A percentile compares a stretch with the other conserved stretches of the same genome.
phyloP scores from a whole-genome alignment of 129 eudicot genomes.

The Pseudognaphalium luteoalbum region DNA sequence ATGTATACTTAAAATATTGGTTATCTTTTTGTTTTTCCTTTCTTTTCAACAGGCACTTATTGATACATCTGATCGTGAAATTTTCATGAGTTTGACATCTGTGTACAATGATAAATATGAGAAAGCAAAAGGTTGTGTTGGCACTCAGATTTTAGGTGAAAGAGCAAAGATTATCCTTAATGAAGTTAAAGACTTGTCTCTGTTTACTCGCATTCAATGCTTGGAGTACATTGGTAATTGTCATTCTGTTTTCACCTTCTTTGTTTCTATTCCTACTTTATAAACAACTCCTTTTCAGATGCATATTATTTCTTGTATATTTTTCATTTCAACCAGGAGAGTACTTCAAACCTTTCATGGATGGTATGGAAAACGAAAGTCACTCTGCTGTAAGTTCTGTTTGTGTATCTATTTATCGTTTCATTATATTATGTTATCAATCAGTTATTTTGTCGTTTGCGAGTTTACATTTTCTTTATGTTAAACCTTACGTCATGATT shows the following conservation, averaged over 20 bases:
- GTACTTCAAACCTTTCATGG: slow-evolving; percentile 73
- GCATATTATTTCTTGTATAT: slow-evolving; percentile 6
- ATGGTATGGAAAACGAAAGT: slow-evolving; percentile 65
- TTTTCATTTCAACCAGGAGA: slow-evolving; percentile 52
- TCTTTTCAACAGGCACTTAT: slow-evolving; percentile 56
- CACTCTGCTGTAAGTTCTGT: slow-evolving; percentile 59
- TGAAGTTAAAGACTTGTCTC: slow-evolving; percentile 65
- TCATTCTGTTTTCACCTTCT: slow-evolving; percentile 1
- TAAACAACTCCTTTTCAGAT: slow-evolving; percentile 4
- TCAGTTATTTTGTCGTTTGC: neutral
- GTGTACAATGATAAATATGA: slow-evolving; percentile 65
- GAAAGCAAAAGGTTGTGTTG: slow-evolving; percentile 79
- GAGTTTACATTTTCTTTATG: no score
- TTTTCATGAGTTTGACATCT: slow-evolving; percentile 71
- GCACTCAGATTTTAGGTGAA: slow-evolving; percentile 91
- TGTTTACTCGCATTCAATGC: slow-evolving; percentile 68
- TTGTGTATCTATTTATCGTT: slow-evolving; percentile 1
- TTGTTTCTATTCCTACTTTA: neutral
- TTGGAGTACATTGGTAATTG: slow-evolving; percentile 74
- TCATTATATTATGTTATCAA: neutral
- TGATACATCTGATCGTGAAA: slow-evolving; percentile 83
- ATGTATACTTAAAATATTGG: neutral
- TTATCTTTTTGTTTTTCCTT: slow-evolving; percentile 9
- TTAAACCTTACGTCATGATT: neutral
- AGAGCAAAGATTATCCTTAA: slow-evolving; percentile 84